Percentiles rank a stretch among this genome's conserved stretches.
Conservation (phyloP, 179 eudicot genomes). For the Sideroxylon spinosum region DNA sequence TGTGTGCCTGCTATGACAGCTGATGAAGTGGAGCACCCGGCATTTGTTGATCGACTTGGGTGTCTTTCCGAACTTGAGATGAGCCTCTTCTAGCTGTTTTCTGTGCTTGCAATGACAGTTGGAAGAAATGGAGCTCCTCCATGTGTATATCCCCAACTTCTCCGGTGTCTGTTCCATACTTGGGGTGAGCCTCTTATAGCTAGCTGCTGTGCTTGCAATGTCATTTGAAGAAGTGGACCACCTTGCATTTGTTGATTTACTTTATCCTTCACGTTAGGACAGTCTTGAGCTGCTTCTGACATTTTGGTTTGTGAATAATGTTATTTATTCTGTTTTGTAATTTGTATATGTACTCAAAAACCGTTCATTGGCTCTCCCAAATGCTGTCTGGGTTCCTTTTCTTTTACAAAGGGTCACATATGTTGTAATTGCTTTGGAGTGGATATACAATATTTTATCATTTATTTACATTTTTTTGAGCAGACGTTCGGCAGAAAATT, state of each 20-base stretch:
- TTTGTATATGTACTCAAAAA: conserved; percentile 21
- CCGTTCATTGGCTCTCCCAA: conserved; percentile 10
- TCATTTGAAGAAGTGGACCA: neutral
- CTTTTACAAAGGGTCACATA: neutral
- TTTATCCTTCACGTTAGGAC: neutral
- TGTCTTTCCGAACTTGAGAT: no score
- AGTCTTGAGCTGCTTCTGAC: no score
- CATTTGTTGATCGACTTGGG: neutral
- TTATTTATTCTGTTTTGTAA: conserved; percentile 1
- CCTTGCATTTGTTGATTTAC: neutral
- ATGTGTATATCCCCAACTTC: conserved; percentile 59
- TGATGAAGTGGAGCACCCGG: neutral
- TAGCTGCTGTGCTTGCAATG: neutral
- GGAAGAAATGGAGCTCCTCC: no score
- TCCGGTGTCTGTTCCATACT: conserved; percentile 74
- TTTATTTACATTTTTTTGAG: conserved; percentile 10
- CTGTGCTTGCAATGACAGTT: no score
- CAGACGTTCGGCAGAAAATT: conserved; percentile 10
- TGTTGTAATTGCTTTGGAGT: conserved; percentile 9
- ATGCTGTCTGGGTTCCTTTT: conserved; percentile 12
- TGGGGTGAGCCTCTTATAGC: conserved; percentile 21
- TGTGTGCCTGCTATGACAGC: neutral
- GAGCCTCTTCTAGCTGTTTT: no score
- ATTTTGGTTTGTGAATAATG: neutral
- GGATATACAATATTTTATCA: neutral